Conservation (phyloP, 129 eudicot species). For the Chrysanthemum makinoi region DNA sequence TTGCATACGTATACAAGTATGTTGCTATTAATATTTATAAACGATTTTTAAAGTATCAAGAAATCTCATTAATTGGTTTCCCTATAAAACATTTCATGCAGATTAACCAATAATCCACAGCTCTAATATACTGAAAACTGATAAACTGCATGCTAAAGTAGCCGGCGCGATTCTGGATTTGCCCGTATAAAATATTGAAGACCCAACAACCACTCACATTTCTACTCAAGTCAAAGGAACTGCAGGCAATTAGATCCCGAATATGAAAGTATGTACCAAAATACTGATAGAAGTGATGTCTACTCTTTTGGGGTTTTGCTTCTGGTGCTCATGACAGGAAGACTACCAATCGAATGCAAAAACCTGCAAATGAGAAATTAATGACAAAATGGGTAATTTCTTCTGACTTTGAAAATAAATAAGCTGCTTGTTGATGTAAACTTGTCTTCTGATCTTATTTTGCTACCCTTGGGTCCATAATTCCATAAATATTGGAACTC, state of each 20-base stretch:
- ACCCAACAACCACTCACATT: slow-evolving; percentile 57
- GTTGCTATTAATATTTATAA: background rate
- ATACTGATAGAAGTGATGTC: slow-evolving; percentile 89
- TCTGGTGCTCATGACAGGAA: slow-evolving; percentile 75
- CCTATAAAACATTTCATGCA: slow-evolving; percentile 22
- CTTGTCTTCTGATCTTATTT: background rate
- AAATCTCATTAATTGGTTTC: slow-evolving; percentile 6
- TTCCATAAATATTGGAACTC: background rate
- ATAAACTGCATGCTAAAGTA: slow-evolving; percentile 76
- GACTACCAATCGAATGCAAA: slow-evolving; percentile 60
- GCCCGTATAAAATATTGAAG: slow-evolving; percentile 60
- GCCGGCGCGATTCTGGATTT: slow-evolving; percentile 91
- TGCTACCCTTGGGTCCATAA: background rate
- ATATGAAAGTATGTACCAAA: slow-evolving; percentile 63
- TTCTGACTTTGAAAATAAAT: background rate
- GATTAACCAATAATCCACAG: slow-evolving; percentile 85
- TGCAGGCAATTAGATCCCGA: slow-evolving; percentile 87
- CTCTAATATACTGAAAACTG: slow-evolving; percentile 69
- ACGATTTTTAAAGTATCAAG: background rate
- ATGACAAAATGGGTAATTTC: slow-evolving; percentile 75
- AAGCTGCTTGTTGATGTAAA: background rate
- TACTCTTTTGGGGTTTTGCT: slow-evolving; percentile 89
- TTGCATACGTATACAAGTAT: slow-evolving; percentile 76
- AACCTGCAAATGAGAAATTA: slow-evolving; percentile 50
- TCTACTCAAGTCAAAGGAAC: slow-evolving; percentile 92